Conservation (phyloP, 23 red algal genomes). For the Rhodosorus marinus region DNA sequence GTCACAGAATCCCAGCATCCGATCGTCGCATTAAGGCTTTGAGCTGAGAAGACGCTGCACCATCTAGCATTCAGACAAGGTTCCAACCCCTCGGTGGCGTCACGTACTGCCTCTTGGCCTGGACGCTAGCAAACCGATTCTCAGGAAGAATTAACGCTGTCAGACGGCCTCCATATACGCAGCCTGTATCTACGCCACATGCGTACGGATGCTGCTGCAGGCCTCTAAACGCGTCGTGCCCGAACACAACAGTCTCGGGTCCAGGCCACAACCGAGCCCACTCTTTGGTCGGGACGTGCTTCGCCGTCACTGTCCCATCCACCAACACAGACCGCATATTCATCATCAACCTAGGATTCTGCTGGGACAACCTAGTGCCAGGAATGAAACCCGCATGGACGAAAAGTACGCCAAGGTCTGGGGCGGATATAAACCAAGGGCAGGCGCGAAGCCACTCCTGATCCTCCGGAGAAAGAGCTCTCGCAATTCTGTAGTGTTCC, state of each 20-base stretch:
- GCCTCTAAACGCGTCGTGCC: constrained; percentile 77
- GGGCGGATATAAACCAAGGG: constrained; percentile 75
- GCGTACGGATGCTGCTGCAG: constrained; percentile 57
- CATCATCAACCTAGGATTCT: constrained; percentile 93
- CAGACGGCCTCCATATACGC: constrained; percentile 82
- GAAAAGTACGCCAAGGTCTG: constrained; percentile 43
- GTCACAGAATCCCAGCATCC: no score
- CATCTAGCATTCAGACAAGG: neutral
- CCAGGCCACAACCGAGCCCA: constrained; percentile 89
- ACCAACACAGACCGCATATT: constrained; percentile 59
- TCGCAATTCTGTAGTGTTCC: constrained; percentile 55
- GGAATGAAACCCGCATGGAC: constrained; percentile 90
- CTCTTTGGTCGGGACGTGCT: constrained; percentile 21
- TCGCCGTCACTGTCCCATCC: constrained; percentile 54
- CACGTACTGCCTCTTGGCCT: constrained; percentile 66
- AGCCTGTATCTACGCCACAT: constrained; percentile 85
- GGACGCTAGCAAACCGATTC: constrained; percentile 52
- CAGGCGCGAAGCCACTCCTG: constrained; percentile 31
- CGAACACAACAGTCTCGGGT: constrained; percentile 70
- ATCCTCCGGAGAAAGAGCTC: constrained; percentile 20
- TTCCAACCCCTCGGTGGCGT: constrained; percentile 1
- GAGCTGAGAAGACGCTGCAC: no score
- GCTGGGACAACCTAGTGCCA: constrained; percentile 40
- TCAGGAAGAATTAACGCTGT: constrained; percentile 81
- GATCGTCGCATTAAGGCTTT: no score